phyloP scores from a whole-genome alignment of 2,329 filamentous ascomycete species.

The Penicillium sp. region DNA sequence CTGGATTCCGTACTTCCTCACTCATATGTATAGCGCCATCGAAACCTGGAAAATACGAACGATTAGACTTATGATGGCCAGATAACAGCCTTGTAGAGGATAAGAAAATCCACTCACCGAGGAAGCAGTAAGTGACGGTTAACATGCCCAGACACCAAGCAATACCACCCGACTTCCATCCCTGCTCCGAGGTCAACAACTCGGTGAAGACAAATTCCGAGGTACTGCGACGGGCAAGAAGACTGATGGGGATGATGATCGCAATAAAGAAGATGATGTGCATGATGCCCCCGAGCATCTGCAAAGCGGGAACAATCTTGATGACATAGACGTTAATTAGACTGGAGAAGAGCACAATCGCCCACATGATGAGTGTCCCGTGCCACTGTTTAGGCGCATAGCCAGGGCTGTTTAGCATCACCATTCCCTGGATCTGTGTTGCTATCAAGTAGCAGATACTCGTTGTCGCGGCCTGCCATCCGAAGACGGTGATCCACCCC shows the following conservation, averaged over 20 bases:
- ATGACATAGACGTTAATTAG: slow-evolving; percentile 34
- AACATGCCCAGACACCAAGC: slow-evolving; percentile 45
- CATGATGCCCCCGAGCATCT: slow-evolving; percentile 26
- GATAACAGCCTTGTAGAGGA: background rate
- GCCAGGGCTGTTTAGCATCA: slow-evolving; percentile 26
- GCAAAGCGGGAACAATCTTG: slow-evolving; percentile 28
- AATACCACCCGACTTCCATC: slow-evolving; percentile 43
- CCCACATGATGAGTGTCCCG: slow-evolving; percentile 38
- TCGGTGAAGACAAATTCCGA: slow-evolving; percentile 43
- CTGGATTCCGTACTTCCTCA: slow-evolving; percentile 45
- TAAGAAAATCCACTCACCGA: slow-evolving; percentile 16
- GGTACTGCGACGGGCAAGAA: slow-evolving; percentile 30
- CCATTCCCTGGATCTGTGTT: slow-evolving; percentile 31
- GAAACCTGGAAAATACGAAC: slow-evolving; percentile 39
- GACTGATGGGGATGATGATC: slow-evolving; percentile 35
- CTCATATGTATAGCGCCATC: slow-evolving; percentile 49
- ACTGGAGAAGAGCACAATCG: slow-evolving; percentile 30
- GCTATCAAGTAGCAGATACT: slow-evolving; percentile 32
- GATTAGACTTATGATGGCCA: background rate
- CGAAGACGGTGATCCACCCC: slow-evolving; percentile 37
- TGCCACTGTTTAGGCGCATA: slow-evolving; percentile 41
- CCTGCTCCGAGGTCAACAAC: slow-evolving; percentile 44
- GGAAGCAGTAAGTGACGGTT: slow-evolving; percentile 28
- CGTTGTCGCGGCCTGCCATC: slow-evolving; percentile 37
- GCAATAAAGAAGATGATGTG: slow-evolving; percentile 39